Evolutionary conservation across 2,329 filamentous ascomycete genomes (phyloP).

Genomic region (Paraconiothyrium brasiliense): DNA sequence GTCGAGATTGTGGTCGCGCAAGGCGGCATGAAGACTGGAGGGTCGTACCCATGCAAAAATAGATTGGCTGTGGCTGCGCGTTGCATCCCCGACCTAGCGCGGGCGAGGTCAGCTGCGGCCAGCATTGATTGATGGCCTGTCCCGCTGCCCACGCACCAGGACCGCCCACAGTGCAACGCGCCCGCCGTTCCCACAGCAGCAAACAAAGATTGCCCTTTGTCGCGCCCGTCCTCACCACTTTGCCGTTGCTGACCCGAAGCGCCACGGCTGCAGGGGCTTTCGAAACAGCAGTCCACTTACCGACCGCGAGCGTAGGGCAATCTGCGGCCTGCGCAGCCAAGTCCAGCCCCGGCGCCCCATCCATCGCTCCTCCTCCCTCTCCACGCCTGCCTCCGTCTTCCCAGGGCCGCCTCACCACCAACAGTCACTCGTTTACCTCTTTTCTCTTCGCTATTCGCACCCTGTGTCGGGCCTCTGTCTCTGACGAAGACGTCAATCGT

Average conservation of each 20-base stretch:
- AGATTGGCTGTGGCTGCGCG: constrained; percentile 21
- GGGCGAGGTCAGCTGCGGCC: constrained; percentile 14
- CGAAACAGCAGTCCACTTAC: constrained; percentile 26
- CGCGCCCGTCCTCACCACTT: neutral
- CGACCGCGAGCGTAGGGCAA: constrained; percentile 6
- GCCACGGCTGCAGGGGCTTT: constrained; percentile 8
- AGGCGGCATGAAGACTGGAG: constrained; percentile 18
- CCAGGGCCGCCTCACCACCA: neutral
- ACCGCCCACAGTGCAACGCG: neutral
- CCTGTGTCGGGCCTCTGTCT: constrained; percentile 16
- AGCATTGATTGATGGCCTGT: constrained; percentile 6
- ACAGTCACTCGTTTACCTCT: constrained; percentile 25
- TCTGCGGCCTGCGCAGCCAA: constrained; percentile 3
- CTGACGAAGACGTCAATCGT: constrained; percentile 16
- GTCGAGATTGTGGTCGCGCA: constrained; percentile 7
- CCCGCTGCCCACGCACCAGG: neutral
- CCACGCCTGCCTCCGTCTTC: constrained; percentile 17
- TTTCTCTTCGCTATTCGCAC: constrained; percentile 3
- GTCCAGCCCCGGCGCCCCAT: constrained; percentile 12
- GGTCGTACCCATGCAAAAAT: constrained; percentile 22
- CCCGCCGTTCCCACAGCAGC: neutral
- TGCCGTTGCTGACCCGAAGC: constrained; percentile 20
- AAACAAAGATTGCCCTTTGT: neutral
- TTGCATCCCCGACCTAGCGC: neutral
- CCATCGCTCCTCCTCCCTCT: constrained; percentile 11